phyloP scores from a whole-genome alignment of 345 rosid genomes.

The Heritiera fomes region DNA sequence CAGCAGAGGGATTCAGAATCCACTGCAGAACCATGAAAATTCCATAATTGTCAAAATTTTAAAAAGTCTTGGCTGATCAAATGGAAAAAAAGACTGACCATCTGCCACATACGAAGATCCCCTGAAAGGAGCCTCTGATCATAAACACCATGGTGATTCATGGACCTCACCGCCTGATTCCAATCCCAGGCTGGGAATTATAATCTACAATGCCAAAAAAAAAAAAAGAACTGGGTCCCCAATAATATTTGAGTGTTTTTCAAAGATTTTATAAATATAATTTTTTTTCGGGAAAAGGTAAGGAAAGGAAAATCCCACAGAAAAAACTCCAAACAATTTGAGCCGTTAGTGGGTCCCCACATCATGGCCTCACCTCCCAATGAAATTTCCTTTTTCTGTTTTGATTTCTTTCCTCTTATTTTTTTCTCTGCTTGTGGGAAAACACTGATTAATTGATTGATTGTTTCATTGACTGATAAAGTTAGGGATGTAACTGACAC shows the following conservation, averaged over 20 bases:
- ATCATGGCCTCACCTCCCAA: constrained; percentile 1
- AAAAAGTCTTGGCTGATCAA: too few relatives aligned
- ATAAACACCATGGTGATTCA: too few relatives aligned
- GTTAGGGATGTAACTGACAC: constrained; percentile 12
- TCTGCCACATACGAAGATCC: too few relatives aligned
- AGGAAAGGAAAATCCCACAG: neutral
- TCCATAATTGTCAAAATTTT: too few relatives aligned
- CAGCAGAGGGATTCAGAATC: too few relatives aligned
- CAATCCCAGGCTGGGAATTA: neutral
- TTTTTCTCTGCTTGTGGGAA: neutral
- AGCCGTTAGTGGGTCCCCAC: constrained; percentile 31
- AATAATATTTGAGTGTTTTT: neutral
- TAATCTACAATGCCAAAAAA: neutral
- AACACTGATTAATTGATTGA: constrained; percentile 17
- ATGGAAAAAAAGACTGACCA: too few relatives aligned
- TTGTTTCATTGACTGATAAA: neutral
- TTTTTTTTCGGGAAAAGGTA: neutral
- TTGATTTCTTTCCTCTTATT: neutral
- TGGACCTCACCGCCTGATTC: too few relatives aligned
- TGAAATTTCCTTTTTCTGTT: neutral
- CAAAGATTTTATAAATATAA: neutral
- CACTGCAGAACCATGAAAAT: too few relatives aligned
- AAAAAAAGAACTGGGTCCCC: neutral
- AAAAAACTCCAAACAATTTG: constrained; percentile 13
- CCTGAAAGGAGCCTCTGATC: too few relatives aligned